phyloP scores from a whole-genome alignment of 495 filamentous ascomycete species.

The Penicillium riverlandense region DNA sequence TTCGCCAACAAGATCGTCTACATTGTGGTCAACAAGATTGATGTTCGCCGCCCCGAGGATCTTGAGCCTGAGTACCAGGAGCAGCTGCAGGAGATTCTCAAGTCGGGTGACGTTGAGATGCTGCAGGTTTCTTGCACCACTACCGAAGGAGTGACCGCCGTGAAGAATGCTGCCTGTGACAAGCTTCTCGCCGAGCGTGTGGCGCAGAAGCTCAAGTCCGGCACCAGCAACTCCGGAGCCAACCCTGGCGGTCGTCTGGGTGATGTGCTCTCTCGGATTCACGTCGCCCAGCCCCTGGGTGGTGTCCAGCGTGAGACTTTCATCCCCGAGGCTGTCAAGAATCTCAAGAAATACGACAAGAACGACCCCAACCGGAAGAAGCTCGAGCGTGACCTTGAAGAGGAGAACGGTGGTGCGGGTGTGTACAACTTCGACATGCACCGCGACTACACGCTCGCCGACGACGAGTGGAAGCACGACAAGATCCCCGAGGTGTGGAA shows the following conservation, averaged over 20 bases:
- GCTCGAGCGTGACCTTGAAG: constrained; percentile 82
- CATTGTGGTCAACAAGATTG: constrained; percentile 96
- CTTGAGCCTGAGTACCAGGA: constrained; percentile 73
- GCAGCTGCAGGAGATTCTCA: constrained; percentile 70
- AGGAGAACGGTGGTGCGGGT: constrained; percentile 87
- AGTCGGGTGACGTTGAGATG: constrained; percentile 81
- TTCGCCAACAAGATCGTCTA: constrained; percentile 97
- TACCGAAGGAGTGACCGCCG: constrained; percentile 84
- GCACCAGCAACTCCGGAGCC: constrained; percentile 63
- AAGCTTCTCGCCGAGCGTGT: constrained; percentile 86
- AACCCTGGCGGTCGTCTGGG: constrained; percentile 65
- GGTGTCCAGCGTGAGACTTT: constrained; percentile 72
- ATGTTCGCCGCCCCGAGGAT: constrained; percentile 81
- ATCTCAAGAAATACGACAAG: constrained; percentile 80
- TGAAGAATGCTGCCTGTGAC: constrained; percentile 93
- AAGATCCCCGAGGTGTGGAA: constrained; percentile 88
- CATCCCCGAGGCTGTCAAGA: constrained; percentile 80
- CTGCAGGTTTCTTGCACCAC: constrained; percentile 91
- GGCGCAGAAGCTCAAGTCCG: constrained; percentile 89
- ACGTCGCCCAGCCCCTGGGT: constrained; percentile 86
- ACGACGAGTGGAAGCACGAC: constrained; percentile 91
- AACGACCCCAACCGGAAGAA: constrained; percentile 71
- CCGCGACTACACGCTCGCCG: constrained; percentile 74
- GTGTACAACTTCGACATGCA: constrained; percentile 91
- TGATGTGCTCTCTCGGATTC: constrained; percentile 86